Evolutionary conservation across 2,329 filamentous ascomycete genomes (phyloP).

Genomic region (Bipolaris oryzae): DNA sequence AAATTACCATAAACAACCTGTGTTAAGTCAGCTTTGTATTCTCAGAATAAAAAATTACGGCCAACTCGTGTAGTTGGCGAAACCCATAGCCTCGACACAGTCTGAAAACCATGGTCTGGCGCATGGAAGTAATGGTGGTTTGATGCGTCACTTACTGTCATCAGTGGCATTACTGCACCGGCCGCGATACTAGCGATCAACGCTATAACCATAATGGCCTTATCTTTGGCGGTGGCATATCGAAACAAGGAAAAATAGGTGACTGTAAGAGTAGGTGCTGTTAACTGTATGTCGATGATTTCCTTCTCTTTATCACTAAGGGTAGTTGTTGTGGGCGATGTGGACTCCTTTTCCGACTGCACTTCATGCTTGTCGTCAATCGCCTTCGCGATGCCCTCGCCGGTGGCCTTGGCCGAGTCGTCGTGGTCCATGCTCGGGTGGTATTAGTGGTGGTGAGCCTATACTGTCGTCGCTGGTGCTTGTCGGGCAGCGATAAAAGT

Average conservation of each 20-base stretch:
- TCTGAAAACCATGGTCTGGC: no score
- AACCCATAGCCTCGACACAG: neutral
- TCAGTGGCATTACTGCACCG: constrained; percentile 74
- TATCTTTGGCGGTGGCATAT: constrained; percentile 52
- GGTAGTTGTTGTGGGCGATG: constrained; percentile 27
- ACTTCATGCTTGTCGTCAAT: constrained; percentile 35
- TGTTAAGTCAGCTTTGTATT: neutral
- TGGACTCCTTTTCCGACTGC: constrained; percentile 26
- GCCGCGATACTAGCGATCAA: constrained; percentile 70
- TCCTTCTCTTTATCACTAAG: constrained; percentile 43
- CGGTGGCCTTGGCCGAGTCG: constrained; percentile 19
- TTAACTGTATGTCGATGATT: constrained; percentile 49
- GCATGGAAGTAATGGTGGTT: no score
- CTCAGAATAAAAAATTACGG: neutral
- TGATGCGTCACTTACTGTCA: constrained; percentile 60
- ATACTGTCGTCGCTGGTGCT: constrained; percentile 12
- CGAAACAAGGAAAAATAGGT: constrained; percentile 55
- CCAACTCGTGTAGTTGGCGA: neutral
- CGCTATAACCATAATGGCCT: constrained; percentile 57
- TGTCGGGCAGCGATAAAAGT: constrained; percentile 4
- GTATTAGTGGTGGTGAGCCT: constrained; percentile 9
- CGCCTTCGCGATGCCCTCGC: constrained; percentile 23
- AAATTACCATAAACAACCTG: constrained; percentile 50
- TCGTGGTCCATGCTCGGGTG: constrained; percentile 21
- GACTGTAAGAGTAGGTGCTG: constrained; percentile 52